Base-by-base conservation (phyloP, 148 eudicot species). In the Rhododendron mucronatum region DNA sequence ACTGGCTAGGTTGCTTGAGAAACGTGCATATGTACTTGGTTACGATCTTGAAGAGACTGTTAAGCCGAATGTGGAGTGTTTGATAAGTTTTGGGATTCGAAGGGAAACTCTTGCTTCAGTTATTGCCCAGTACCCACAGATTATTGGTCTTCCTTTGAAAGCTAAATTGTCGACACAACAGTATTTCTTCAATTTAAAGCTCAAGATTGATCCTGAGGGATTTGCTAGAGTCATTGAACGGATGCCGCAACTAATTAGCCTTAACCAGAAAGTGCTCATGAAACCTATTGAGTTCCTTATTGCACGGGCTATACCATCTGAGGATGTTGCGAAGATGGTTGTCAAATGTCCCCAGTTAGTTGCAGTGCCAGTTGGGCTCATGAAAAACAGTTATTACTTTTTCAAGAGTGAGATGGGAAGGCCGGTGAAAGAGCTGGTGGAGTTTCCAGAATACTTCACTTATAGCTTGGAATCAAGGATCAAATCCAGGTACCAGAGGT, bases 341-440 rank as follows among this genome's bases (percentile, higher is more conserved):
- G 94, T 94, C 78, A 93, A 89, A 87, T 97, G 99, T 82, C 99
- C 99, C 51, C 99, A 95, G 84, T 45, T 95, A 80, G 86, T 97
- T 47, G 95, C 98, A 18, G 59, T 91, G 7, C 95, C 90, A 82
- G 87, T 95, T 86, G 95, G 88, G 83, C 89, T 94, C 65, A 95
- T 97, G 99, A 94, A 97, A 84, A 97, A 95, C 86, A 95, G 98
- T 83, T 97, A 89, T 89, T 94, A 97, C 91, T 97, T 91, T 87
- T 97, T 92, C 92, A 97, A 97, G 94, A 94, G 90, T 57, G 99
- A 95, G 91, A 95, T 93, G 94, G 98, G 95, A 20, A 88, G 95
- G 88, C 98, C 98, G 16, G 57, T 97, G 57, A 92, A 90, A 81
- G 99, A 97, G 91, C 96, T 97, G 21, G 92, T 95, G 28, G 95